Conservation (phyloP, 148 eudicot species). For the Cornus kousa region DNA sequence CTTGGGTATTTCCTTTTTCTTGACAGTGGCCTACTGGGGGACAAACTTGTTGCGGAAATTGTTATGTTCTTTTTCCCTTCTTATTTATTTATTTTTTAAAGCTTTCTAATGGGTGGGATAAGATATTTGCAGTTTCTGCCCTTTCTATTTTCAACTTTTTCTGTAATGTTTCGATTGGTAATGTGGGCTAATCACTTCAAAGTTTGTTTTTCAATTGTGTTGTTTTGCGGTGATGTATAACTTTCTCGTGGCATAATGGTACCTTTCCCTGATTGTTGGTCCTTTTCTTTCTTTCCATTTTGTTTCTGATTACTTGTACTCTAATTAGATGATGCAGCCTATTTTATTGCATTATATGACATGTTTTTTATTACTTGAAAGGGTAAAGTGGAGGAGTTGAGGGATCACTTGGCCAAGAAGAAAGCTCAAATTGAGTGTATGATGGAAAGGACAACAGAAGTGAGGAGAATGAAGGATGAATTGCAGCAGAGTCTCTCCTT, state of each 20-base stretch:
- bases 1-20: not conserved
- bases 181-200: not conserved
- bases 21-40: too few species aligned
- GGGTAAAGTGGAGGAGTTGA: slow-evolving; percentile 56
- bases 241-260: not conserved
- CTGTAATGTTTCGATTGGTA: not conserved
- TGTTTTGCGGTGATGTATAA: not conserved
- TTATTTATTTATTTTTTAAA: too few species aligned
- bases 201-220: not conserved
- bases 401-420: slow-evolving; percentile 49
- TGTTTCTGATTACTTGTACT: not conserved
- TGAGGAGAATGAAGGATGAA: slow-evolving; percentile 57
- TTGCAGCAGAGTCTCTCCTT: slow-evolving; percentile 51
- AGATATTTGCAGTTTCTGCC: not conserved
- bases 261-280: not conserved
- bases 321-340: not conserved
- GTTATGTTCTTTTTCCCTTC: not conserved
- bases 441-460: slow-evolving; percentile 59
- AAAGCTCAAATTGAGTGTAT: slow-evolving; percentile 55
- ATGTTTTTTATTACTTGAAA: slow-evolving; percentile 22
- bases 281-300: not conserved
- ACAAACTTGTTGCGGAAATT: too few species aligned
- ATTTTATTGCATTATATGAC: not conserved
- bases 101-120: not conserved
- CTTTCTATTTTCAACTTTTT: not conserved